phyloP scores from a whole-genome alignment of 1,284 basidiomycete species.

The Austroboletus niveus region DNA sequence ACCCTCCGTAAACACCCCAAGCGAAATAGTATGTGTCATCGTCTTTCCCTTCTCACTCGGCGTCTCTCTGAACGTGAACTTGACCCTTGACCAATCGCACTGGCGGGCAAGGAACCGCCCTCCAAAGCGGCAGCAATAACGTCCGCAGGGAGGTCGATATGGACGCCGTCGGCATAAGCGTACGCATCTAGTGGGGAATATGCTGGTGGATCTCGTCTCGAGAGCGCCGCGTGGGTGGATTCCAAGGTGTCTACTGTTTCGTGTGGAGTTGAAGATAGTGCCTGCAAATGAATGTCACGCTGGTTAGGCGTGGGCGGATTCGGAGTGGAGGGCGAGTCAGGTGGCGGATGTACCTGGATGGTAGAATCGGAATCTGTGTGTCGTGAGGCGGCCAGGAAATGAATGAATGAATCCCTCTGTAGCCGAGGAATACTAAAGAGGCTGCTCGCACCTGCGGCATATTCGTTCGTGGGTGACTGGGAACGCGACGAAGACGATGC shows the following conservation, averaged over 20 bases:
- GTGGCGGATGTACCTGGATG: constrained; percentile 69
- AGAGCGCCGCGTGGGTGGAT: constrained; percentile 27
- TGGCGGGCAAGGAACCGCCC: constrained; percentile 57
- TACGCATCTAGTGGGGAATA: constrained; percentile 81
- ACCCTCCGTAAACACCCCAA: too few species aligned
- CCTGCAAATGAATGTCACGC: constrained; percentile 75
- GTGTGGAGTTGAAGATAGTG: constrained; percentile 41
- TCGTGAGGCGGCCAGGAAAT: constrained; percentile 53
- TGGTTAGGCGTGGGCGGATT: constrained; percentile 78
- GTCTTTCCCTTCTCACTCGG: constrained; percentile 52
- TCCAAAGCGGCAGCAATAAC: constrained; percentile 79
- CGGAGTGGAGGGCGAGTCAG: constrained; percentile 69
- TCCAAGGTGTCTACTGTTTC: constrained; percentile 16
- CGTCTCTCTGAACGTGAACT: constrained; percentile 53
- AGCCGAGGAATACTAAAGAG: constrained; percentile 72
- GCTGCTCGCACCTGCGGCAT: constrained; percentile 70
- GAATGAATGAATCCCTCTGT: constrained; percentile 57
- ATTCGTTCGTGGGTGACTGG: constrained; percentile 50
- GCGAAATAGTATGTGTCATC: constrained; percentile 29
- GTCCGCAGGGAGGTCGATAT: constrained; percentile 79
- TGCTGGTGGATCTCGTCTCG: constrained; percentile 67
- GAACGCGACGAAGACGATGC: constrained; percentile 44
- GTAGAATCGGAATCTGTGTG: constrained; percentile 60
- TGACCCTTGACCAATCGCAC: constrained; percentile 50
- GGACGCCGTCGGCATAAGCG: constrained; percentile 77